Evolutionary conservation across 2,329 filamentous ascomycete species (phyloP).

Genomic region (Colletotrichum chlorophyti): DNA sequence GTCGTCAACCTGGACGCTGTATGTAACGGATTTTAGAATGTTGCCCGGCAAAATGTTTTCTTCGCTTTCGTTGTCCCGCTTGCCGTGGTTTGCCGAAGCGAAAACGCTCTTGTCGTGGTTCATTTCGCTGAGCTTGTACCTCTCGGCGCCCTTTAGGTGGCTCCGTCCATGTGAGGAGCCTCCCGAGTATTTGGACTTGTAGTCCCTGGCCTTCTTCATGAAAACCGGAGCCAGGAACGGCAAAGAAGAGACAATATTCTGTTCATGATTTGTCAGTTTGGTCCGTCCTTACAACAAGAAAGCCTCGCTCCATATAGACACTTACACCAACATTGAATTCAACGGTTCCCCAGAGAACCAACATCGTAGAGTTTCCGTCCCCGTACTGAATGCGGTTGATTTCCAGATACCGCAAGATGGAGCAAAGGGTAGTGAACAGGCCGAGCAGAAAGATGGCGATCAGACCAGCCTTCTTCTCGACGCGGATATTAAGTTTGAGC

Average conservation of each 20-base stretch:
- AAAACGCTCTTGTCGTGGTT: slow-evolving; percentile 40
- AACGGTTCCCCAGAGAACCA: slow-evolving; percentile 63
- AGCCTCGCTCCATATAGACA: background rate
- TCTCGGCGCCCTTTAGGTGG: slow-evolving; percentile 36
- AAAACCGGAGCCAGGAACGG: slow-evolving; percentile 53
- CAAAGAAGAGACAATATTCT: slow-evolving; percentile 55
- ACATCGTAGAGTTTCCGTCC: slow-evolving; percentile 62
- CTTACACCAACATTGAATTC: slow-evolving; percentile 64
- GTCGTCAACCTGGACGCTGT: slow-evolving; percentile 47
- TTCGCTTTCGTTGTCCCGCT: slow-evolving; percentile 37
- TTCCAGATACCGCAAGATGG: slow-evolving; percentile 57
- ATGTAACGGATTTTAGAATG: slow-evolving; percentile 51
- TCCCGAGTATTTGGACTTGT: slow-evolving; percentile 45
- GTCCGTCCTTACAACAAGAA: background rate
- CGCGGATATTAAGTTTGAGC: slow-evolving; percentile 53
- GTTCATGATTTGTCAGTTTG: background rate
- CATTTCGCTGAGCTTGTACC: slow-evolving; percentile 47
- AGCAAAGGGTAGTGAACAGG: slow-evolving; percentile 62
- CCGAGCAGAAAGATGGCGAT: slow-evolving; percentile 59
- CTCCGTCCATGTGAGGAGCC: slow-evolving; percentile 33
- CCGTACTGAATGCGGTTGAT: slow-evolving; percentile 56
- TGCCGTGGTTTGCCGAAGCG: slow-evolving; percentile 32
- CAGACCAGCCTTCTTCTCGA: slow-evolving; percentile 56
- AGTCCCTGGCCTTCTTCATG: slow-evolving; percentile 49
- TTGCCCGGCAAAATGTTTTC: slow-evolving; percentile 46